A percentile compares a stretch with the other conserved stretches of the same genome.
These are phyloP conservation scores for Colletotrichum orchidophilum DNA, from an alignment of 2,329 filamentous ascomycete genomes.

Conservation along the genomic window DNA sequence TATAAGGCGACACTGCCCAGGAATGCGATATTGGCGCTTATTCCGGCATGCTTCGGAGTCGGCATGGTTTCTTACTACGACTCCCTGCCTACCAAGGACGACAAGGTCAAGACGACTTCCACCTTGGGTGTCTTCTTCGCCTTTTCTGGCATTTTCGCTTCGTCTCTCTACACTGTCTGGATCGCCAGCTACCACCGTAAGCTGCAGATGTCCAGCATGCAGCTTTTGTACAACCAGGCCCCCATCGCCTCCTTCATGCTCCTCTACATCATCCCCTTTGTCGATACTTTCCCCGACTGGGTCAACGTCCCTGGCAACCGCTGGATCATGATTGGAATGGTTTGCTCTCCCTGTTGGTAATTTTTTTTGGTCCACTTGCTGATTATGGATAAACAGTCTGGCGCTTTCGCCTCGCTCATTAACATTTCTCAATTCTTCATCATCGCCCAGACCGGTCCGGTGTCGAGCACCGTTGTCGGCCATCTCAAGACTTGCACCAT, in stretches of 20 bases:
- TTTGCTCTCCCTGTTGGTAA: slow-evolving; percentile 44
- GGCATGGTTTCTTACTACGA: slow-evolving; percentile 75
- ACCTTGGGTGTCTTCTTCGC: slow-evolving; percentile 71
- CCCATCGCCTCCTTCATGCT: slow-evolving; percentile 70
- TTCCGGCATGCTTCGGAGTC: slow-evolving; percentile 71
- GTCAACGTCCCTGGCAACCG: slow-evolving; percentile 57
- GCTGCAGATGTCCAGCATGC: slow-evolving; percentile 73
- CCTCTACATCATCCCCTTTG: slow-evolving; percentile 72
- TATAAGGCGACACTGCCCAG: slow-evolving; percentile 66
- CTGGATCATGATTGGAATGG: slow-evolving; percentile 69
- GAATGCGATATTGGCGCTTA: slow-evolving; percentile 62
- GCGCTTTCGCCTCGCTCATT: slow-evolving; percentile 70
- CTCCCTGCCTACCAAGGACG: slow-evolving; percentile 59
- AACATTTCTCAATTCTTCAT: slow-evolving; percentile 73
- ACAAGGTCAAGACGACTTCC: slow-evolving; percentile 63
- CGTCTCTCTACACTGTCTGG: slow-evolving; percentile 75
- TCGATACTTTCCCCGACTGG: slow-evolving; percentile 70
- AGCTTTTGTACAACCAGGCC: slow-evolving; percentile 75
- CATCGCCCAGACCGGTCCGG: slow-evolving; percentile 68
- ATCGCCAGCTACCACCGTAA: slow-evolving; percentile 73
- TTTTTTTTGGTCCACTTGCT: neutral
- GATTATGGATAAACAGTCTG: slow-evolving; percentile 55
- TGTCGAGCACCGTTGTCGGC: slow-evolving; percentile 72
- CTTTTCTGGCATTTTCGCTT: slow-evolving; percentile 70
- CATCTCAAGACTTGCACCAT: slow-evolving; percentile 74